phyloP scores from a whole-genome alignment of 768 basidiomycete genomes.

The Tulasnella sp. region DNA sequence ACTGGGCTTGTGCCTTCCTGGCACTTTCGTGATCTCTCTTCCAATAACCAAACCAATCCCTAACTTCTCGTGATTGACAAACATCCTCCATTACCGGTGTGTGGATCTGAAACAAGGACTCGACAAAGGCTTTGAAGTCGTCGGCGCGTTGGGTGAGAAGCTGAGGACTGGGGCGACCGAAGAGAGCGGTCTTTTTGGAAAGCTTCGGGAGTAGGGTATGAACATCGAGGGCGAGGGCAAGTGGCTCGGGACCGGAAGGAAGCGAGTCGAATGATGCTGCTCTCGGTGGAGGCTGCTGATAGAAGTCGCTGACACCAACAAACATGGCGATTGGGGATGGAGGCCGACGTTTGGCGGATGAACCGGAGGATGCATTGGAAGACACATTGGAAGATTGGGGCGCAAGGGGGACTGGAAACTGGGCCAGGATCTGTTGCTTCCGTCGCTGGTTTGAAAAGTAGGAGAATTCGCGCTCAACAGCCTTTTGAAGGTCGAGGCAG shows the following conservation, averaged over 20 bases:
- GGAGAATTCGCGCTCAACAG: conserved; percentile 13
- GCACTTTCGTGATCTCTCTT: conserved; percentile 10
- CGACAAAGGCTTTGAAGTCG: conserved; percentile 12
- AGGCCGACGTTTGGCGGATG: background rate
- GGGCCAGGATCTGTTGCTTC: background rate
- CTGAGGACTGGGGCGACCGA: conserved; percentile 3
- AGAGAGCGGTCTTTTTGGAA: conserved; percentile 10
- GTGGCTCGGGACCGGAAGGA: conserved; percentile 11
- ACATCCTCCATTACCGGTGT: conserved; percentile 13
- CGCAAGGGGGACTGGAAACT: background rate
- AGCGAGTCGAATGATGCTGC: conserved; percentile 13
- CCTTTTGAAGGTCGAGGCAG: conserved; percentile 15
- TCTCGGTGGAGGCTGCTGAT: background rate
- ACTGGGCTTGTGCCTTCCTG: background rate
- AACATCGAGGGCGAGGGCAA: conserved; percentile 1
- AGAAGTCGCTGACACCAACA: background rate
- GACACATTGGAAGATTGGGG: background rate
- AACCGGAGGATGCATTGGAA: background rate
- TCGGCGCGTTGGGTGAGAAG: background rate
- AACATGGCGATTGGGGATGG: background rate
- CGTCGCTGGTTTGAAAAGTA: background rate
- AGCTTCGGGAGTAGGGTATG: conserved; percentile 14
- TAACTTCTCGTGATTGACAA: background rate
- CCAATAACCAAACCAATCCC: conserved; percentile 16
- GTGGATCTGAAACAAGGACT: conserved; percentile 2